A percentile compares a stretch with the other conserved stretches of the same genome.
Conservation (phyloP, 768 basidiomycete genomes). For the Boletus vermiculosoides region DNA sequence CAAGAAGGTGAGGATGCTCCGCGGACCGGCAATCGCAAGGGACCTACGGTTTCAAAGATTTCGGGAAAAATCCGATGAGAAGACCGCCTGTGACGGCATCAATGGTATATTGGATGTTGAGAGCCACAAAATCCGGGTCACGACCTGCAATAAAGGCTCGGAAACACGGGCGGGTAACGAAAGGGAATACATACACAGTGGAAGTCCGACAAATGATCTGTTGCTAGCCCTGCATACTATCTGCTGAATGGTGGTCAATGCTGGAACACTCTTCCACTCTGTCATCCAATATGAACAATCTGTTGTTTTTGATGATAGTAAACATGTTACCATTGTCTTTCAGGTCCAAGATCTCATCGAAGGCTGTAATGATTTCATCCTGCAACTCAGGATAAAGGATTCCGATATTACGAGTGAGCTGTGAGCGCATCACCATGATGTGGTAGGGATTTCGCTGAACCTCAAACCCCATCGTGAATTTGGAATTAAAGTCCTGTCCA, state of each 20-base stretch:
- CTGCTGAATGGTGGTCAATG: conserved; percentile 26
- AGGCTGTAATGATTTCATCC: conserved; percentile 43
- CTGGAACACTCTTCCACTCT: conserved; percentile 39
- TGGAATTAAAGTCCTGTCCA: conserved; percentile 34
- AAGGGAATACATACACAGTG: conserved; percentile 35
- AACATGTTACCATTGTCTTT: conserved; percentile 7
- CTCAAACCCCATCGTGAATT: conserved; percentile 37
- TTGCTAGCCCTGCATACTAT: conserved; percentile 43
- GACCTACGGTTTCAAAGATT: conserved; percentile 32
- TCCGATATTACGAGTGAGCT: conserved; percentile 39
- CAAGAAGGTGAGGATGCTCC: neutral
- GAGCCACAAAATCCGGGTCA: conserved; percentile 32
- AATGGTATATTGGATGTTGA: conserved; percentile 31
- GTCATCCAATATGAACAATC: neutral
- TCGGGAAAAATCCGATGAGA: conserved; percentile 32
- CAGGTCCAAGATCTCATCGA: conserved; percentile 36
- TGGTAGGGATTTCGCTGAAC: conserved; percentile 32
- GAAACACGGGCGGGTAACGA: neutral
- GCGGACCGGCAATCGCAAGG: neutral
- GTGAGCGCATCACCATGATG: conserved; percentile 20
- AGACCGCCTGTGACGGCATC: conserved; percentile 23
- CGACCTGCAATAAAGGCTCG: conserved; percentile 32
- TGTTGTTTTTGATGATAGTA: neutral
- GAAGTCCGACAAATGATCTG: conserved; percentile 49
- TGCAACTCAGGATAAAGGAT: conserved; percentile 38